Evolutionary conservation across 2,329 filamentous ascomycete species (phyloP), one percentile per base, ranked within the genome.

Genomic region (Fusarium sp.): DNA sequence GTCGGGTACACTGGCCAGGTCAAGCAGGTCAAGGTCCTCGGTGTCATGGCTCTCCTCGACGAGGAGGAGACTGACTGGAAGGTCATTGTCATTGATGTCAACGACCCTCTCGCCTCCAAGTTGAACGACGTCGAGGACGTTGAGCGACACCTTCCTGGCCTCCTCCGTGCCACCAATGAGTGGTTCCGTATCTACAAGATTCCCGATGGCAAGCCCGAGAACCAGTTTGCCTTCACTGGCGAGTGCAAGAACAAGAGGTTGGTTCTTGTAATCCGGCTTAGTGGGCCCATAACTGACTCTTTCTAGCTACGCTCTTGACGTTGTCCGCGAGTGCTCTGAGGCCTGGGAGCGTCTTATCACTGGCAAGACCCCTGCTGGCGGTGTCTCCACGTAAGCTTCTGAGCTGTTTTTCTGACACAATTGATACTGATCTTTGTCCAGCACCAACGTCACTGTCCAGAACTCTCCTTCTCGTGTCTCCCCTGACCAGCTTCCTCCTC

Each of bases 121-220:
- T 92, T 99, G 82, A 95, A 99, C 87, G 95, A 98, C 83, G 92
- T 98, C 73, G 96, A 98, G 90, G 96, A 99, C 82, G 96, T 99
- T 77, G 96, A 99, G 90, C 92, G 95, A 81, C 96, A 98, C 87
- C 91, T 99, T 64, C 96, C 96, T 68, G 96, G 96, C 78, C 93
- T 99, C 67, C 90, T 99, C 83, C 93, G 96, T 77, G 96, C 96
- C 81, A 98, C 95, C 82, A 99, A 99, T 82, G 96, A 99, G 89
- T 99, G 96, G 96, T 99, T 99, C 94, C 94, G 96, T 84, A 99
- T 99, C 90, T 99, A 99, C 92, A 99, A 99, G 90, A 99, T 99
- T 85, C 96, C 96, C 81, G 96, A 99, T 82, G 96, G 96, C 89
- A 99, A 99, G 94, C 95, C 95, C 79, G 96, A 99, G 92, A 99